Evolutionary conservation across 2,329 filamentous ascomycete species (phyloP).

Genomic region (Ambrosiella xylebori): DNA sequence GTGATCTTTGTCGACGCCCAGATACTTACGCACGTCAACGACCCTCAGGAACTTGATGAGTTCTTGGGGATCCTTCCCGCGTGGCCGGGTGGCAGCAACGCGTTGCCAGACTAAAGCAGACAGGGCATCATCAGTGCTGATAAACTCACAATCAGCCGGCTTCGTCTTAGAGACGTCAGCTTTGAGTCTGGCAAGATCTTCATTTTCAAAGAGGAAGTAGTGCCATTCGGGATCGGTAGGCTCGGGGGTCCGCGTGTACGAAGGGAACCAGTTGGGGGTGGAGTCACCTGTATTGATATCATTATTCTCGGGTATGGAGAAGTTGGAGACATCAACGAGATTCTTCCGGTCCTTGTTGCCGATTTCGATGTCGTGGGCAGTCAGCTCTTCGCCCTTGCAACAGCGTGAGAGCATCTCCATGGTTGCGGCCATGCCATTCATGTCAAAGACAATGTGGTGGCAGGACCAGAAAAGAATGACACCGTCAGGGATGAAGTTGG

Average conservation of each 20-base stretch:
- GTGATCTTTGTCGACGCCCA: neutral
- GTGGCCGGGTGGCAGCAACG: neutral
- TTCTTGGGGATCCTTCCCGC: neutral
- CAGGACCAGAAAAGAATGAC: neutral
- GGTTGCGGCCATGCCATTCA: neutral
- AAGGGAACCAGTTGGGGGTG: neutral
- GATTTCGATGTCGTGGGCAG: neutral
- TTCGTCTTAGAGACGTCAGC: neutral
- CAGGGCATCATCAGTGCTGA: slow-evolving; percentile 5
- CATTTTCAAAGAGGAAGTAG: neutral
- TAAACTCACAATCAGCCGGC: neutral
- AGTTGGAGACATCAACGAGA: neutral
- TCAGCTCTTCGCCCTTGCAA: neutral
- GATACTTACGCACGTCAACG: neutral
- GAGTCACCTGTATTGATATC: neutral
- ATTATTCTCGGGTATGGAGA: neutral
- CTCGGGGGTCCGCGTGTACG: neutral
- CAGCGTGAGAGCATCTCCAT: neutral
- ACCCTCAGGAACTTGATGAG: neutral
- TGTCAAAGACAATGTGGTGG: slow-evolving; percentile 2
- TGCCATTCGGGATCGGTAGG: neutral
- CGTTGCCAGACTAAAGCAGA: neutral
- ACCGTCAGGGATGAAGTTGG: neutral
- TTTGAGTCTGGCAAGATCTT: neutral
- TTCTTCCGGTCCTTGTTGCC: neutral